Conservation (phyloP, 1,139 yeast species). For the Sugiyamaella japonica region DNA sequence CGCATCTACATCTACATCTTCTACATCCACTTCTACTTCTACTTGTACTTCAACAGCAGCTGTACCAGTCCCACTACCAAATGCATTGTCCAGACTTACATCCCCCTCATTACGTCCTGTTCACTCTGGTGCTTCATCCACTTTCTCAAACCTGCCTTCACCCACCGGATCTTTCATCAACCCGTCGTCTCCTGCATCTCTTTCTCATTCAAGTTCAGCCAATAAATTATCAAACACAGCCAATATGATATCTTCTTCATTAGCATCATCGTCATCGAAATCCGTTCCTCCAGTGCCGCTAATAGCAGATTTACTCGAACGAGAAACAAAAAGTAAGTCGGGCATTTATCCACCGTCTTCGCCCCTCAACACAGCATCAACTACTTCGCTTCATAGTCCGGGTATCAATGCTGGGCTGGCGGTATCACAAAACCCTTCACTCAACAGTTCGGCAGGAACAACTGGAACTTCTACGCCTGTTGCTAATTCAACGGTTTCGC, state of each 20-base stretch:
- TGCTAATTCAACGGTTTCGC: not conserved
- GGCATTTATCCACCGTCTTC: not conserved
- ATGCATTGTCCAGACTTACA: not conserved
- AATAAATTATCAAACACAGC: not conserved
- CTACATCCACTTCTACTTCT: not conserved
- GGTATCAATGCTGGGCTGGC: constrained; percentile 12
- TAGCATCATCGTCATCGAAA: not conserved
- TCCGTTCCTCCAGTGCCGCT: not conserved
- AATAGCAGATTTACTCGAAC: not conserved
- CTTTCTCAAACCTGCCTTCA: not conserved
- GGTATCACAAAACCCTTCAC: constrained; percentile 4
- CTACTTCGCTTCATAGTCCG: constrained; percentile 3
- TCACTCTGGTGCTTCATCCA: constrained; percentile 13
- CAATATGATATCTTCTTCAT: not conserved
- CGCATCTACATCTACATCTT: not conserved
- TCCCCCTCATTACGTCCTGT: constrained; percentile 4
- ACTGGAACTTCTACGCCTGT: constrained; percentile 8
- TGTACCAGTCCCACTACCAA: constrained; percentile 6
- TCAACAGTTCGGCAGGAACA: not conserved
- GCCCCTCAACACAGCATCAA: not conserved
- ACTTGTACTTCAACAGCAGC: not conserved
- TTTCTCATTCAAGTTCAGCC: not conserved
- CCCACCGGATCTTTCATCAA: constrained; percentile 5
- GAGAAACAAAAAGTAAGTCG: not conserved
- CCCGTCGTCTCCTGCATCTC: not conserved